Conservation (phyloP, 225 moss, liverwort and hornwort species). For the Sphagnum contortum region DNA sequence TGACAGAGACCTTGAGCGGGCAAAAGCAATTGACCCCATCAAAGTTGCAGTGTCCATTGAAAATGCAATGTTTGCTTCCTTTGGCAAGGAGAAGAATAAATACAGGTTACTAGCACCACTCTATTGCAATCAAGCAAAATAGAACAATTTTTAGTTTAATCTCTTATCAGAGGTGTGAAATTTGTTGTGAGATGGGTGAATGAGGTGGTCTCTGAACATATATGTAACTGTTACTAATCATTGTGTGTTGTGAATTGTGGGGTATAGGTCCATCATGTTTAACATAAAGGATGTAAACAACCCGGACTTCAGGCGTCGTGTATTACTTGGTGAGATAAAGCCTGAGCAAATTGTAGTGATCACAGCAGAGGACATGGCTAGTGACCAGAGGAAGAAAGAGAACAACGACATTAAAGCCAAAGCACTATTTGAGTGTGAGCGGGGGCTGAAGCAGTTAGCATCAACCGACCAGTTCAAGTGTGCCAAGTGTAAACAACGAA, state of each 20-base stretch:
- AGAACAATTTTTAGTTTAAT: no score
- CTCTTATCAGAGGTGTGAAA: no score
- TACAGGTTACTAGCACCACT: constrained; percentile 17
- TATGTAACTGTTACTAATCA: no score
- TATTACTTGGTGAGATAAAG: constrained; percentile 64
- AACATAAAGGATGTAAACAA: constrained; percentile 88
- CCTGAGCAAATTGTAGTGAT: constrained; percentile 53
- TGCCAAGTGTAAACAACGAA: constrained; percentile 73
- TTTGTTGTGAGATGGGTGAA: no score
- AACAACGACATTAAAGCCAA: constrained; percentile 58
- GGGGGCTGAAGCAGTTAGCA: constrained; percentile 60
- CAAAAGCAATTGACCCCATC: constrained; percentile 35
- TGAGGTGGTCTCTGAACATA: no score
- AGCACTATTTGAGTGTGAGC: constrained; percentile 82
- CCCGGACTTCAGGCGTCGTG: constrained; percentile 81
- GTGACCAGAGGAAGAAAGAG: constrained; percentile 73
- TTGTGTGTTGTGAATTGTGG: neutral
- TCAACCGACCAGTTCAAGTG: constrained; percentile 96
- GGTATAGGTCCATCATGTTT: constrained; percentile 73
- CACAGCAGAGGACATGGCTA: constrained; percentile 88
- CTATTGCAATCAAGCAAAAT: no score
- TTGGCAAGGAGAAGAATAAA: constrained; percentile 38
- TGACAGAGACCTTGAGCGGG: constrained; percentile 36
- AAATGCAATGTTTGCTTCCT: constrained; percentile 58
- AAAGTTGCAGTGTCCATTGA: constrained; percentile 54